Evolutionary conservation across 2,329 filamentous ascomycete genomes (phyloP).

Genomic region (Alternaria consortialis): DNA sequence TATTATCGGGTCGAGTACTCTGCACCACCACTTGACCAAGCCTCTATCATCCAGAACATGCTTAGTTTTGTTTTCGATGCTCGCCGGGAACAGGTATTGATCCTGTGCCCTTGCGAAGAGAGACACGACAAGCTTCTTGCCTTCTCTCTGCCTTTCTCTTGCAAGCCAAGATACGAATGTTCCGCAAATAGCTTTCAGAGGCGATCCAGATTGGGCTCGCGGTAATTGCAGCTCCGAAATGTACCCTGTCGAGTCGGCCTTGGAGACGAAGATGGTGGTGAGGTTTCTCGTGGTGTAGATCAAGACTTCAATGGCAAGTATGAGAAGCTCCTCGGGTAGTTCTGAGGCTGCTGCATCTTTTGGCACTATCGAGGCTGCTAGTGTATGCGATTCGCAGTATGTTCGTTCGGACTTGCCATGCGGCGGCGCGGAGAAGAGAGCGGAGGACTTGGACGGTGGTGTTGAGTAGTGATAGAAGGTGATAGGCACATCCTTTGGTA

Average conservation of each 20-base stretch:
- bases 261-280: slow-evolving; percentile 92
- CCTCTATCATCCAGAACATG: slow-evolving; percentile 92
- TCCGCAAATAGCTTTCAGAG: slow-evolving; percentile 76
- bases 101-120: slow-evolving; percentile 91
- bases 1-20: slow-evolving; percentile 80
- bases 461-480: slow-evolving; percentile 88
- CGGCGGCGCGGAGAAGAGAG: slow-evolving; percentile 82
- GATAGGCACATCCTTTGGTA: slow-evolving; percentile 66
- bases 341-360: slow-evolving; percentile 36
- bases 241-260: slow-evolving; percentile 95
- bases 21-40: slow-evolving; percentile 96
- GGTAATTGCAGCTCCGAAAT: slow-evolving; percentile 71
- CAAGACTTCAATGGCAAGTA: slow-evolving; percentile 86
- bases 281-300: slow-evolving; percentile 82
- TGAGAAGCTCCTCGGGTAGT: slow-evolving; percentile 65
- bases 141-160: slow-evolving; percentile 68
- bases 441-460: slow-evolving; percentile 74
- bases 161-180: slow-evolving; percentile 81
- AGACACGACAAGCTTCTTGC: slow-evolving; percentile 78
- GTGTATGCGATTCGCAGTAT: slow-evolving; percentile 85
- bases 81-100: slow-evolving; percentile 95
- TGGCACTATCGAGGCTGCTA: slow-evolving; percentile 64
- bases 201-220: slow-evolving; percentile 64
- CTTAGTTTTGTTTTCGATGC: slow-evolving; percentile 82
- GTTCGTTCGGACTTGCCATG: slow-evolving; percentile 77